Evolutionary conservation across 306 rosid genomes (phyloP), one percentile per base, ranked within the genome.

Genomic region (Inga laurina): DNA sequence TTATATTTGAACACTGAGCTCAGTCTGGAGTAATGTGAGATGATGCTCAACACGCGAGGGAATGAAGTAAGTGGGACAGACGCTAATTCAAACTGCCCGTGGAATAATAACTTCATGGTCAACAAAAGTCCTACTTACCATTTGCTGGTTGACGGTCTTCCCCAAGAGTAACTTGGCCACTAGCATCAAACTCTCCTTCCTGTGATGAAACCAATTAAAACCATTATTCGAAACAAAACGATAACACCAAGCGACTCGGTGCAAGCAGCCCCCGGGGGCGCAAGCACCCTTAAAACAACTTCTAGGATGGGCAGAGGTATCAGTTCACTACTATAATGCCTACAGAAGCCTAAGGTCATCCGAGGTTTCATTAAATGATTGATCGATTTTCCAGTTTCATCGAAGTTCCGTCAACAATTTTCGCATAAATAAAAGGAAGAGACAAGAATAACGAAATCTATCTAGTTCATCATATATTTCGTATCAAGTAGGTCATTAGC

Each of bases 111-210:
- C 61, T 54, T 37, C 84, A 83, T 56, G 67, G 6, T 19, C 30
- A 48, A 76, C 59, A 79, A 69, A 74, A 37, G 79, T 67, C 43
- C 34, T 59, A 79, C 87, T 72, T 73, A 95, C 97, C 95, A 86
- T 91, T 88, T 16, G 70, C 84, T 27, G 79, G 76, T 77, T 86
- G 90, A 86, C 86, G 91, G 59, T 86, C 87, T 9, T 86, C 88
- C 66, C 91, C 94, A 30, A 82, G 66, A 87, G 79, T 81, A 77
- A 89, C 86, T 18, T 89, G 73, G 70, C 92, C 94, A 52, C 88
- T 86, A 67, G 85, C 92, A 59, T 73, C 89, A 12, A 92, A 84
- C 82, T 89, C 97, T 44, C 94, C 97, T 35, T 96, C 99, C 97
- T 94, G 93, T 80, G 81, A 85, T 56, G 56, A 72, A 83, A 73